These are phyloP conservation scores for Pyrrhoderma lamaoense DNA, from an alignment of 1,284 basidiomycete genomes.

Conservation along the genomic window DNA sequence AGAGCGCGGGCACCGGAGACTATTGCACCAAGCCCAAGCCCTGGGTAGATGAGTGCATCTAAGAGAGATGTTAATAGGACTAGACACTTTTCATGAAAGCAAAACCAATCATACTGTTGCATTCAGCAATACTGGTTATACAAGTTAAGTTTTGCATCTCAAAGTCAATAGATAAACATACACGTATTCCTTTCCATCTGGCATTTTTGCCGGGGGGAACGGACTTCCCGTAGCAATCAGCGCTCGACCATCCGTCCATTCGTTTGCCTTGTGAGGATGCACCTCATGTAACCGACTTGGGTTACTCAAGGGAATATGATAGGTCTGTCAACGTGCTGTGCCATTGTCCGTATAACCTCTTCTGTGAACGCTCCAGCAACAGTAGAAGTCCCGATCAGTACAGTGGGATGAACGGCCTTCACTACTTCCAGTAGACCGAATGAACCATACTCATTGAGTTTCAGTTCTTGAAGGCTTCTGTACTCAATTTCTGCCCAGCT, in stretches of 20 bases:
- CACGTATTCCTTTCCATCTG: conserved; percentile 51
- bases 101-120: conserved; percentile 46
- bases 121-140: conserved; percentile 60
- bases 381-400: conserved; percentile 80
- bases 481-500: conserved; percentile 35
- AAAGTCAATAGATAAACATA: conserved; percentile 3
- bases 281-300: conserved; percentile 74
- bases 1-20: conserved; percentile 54
- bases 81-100: background rate
- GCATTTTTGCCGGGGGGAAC: conserved; percentile 67
- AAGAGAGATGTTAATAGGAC: background rate
- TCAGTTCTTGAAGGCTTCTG: conserved; percentile 26
- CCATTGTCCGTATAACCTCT: conserved; percentile 67
- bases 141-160: too few relatives aligned
- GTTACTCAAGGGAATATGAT: conserved; percentile 83
- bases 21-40: conserved; percentile 69
- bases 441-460: conserved; percentile 35
- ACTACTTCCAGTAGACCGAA: conserved; percentile 61
- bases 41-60: conserved; percentile 77
- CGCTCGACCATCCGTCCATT: conserved; percentile 73
- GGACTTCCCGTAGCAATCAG: conserved; percentile 78
- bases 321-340: conserved; percentile 57
- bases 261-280: conserved; percentile 61
- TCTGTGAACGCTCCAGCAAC: conserved; percentile 75
- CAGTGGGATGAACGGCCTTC: conserved; percentile 58